Base-by-base conservation (phyloP, 768 basidiomycete species). In the Lactarius trivialis region DNA sequence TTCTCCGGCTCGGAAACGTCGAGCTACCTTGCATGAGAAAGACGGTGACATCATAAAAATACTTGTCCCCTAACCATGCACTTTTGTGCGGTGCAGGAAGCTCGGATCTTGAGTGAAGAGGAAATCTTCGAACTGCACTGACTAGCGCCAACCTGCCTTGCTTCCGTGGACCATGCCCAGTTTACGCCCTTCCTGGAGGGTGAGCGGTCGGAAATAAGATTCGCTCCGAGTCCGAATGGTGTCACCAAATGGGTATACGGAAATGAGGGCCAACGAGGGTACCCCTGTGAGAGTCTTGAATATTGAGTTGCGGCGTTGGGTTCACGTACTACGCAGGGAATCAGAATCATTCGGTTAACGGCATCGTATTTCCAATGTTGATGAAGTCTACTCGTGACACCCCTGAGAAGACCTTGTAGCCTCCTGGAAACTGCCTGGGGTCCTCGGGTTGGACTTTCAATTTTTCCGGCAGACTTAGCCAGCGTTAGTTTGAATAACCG, bases 321-420 rank as follows among this genome's bases (percentile, higher is more conserved):
- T 50, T 50, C 53, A 50, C 39, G 26, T 33, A 45, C 51, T 33
- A 45, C 51, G 28, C n/a, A 9, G 9, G 5, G 56, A 57, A 43
- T 15, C 30, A 32, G 41, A 58, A 37, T 54, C 45, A 28, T 12
- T 19, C 12, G 30, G 51, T n/a, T 61, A 61, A 56, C 58, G 48
- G 28, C 28, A 15, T 41, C 4, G 24, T 55, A 64, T 60, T 62
- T 62, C 48, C 63, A 64, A 64, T 60, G 30, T 3, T 14, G 28
- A 39, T 21, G 26, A 60, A 59, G 30, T 43, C 33, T 60, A 60
- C 30, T 59, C 17, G 32, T 26, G 56, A 39, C 62, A 39, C 45
- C 62, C 56, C 45, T 43, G 52, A 2, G 24, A 49, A n/a, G 52
- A 59, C 36, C 45, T 43, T 2, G 24, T 3, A 45, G 43, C 33